Conservation (phyloP, 805 yeast species). For the Candida stauntonica region DNA sequence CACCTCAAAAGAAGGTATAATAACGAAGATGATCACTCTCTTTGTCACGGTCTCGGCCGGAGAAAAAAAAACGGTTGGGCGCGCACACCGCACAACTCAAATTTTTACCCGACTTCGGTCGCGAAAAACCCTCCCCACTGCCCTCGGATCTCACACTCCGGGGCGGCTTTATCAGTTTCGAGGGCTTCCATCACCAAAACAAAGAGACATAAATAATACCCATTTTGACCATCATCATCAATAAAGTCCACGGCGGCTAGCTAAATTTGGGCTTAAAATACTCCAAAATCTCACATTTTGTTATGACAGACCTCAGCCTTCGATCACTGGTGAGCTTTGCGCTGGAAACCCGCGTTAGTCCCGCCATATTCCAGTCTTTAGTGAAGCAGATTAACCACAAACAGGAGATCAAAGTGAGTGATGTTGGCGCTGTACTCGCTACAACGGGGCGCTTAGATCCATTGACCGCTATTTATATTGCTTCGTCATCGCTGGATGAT, state of each 20-base stretch:
- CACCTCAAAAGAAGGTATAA: too few relatives aligned
- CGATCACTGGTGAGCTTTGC: conserved; percentile 16
- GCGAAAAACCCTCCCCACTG: too few relatives aligned
- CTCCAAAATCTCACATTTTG: not conserved
- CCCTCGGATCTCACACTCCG: not conserved
- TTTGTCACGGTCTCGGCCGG: too few relatives aligned
- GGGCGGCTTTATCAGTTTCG: not conserved
- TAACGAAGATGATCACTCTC: too few relatives aligned
- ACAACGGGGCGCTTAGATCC: conserved; percentile 17
- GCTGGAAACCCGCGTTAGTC: conserved; percentile 13
- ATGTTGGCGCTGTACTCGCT: conserved; percentile 11
- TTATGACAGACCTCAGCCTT: conserved; percentile 6
- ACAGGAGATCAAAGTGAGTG: conserved; percentile 16
- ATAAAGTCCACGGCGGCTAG: too few relatives aligned
- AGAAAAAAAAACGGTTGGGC: not conserved
- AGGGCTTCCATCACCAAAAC: too few relatives aligned
- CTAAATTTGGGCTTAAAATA: too few relatives aligned
- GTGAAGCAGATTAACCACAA: conserved; percentile 24
- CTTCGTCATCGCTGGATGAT: conserved; percentile 13
- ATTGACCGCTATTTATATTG: conserved; percentile 18
- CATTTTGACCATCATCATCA: too few relatives aligned
- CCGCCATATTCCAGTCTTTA: conserved; percentile 17
- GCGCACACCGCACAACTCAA: too few relatives aligned
- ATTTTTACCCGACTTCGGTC: too few relatives aligned
- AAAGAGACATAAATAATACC: too few relatives aligned